Evolutionary conservation across 1,284 basidiomycete genomes (phyloP), one percentile per base, ranked within the genome.

Genomic region (Trichosporon sp.): DNA sequence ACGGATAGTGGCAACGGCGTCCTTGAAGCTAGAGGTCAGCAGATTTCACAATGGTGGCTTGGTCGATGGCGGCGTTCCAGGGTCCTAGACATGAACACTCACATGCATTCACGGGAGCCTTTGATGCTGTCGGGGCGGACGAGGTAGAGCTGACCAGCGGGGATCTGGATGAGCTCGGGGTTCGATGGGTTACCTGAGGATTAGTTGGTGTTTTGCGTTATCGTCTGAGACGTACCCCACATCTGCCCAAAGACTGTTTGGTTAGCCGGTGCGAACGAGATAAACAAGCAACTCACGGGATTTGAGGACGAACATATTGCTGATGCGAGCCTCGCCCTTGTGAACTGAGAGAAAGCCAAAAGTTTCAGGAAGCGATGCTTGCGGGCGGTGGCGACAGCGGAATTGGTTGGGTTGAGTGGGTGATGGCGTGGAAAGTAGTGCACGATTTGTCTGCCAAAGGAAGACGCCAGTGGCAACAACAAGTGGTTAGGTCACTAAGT

Each of bases 101-200:
- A 96, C 94, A 99, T 97, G 93, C 97, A 99, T 87, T 98, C 96
- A 77, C 95, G 87, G 11, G 92, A 92, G 51, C 93, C 92, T 76
- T 96, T 91, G 77, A 97, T 91, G 76, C 91, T 92, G 72, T 92
- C 93, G 51, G 94, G 92, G 65, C 96, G 90, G 70, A 96, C 90
- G 72, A 98, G 90, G 84, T 92, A 96, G 37, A 99, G 89, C 79
- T 95, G 91, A 2, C 96, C 97, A 74, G 91, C 91, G 14, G 93
- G 92, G 70, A 98, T 92, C 86, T 97, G 96, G 67, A 97, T 94
- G 67, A 99, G 88, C 83, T 97, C 95, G 19, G 93, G 90, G 69
- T 93, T 92, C 84, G 94, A 92, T 19, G 85, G 83, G 70, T 85
- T 85, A 31, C 85, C 85, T 85, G 70, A 21, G 1, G 1, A 48